Conservation (phyloP, 495 filamentous ascomycete species). For the Chlorociboria aeruginascens region DNA sequence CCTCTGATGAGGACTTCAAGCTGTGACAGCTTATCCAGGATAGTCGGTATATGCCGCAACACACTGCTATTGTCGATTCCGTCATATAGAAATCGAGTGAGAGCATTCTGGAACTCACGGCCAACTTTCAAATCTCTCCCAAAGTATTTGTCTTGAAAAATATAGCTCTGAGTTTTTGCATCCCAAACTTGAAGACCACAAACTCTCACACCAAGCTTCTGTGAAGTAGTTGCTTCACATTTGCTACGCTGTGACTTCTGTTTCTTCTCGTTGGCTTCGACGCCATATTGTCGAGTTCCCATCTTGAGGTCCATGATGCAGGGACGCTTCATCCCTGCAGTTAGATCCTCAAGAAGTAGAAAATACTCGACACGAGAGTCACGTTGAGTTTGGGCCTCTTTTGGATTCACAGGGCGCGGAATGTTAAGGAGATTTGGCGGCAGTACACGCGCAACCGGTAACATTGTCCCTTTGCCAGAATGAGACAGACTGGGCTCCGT, state of each 20-base stretch:
- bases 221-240: slow-evolving; percentile 84
- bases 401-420: slow-evolving; percentile 54
- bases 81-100: slow-evolving; percentile 84
- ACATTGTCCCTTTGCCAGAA: not conserved
- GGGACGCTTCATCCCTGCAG: slow-evolving; percentile 88
- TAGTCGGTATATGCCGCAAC: slow-evolving; percentile 70
- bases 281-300: slow-evolving; percentile 96
- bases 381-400: slow-evolving; percentile 58
- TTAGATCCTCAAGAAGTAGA: slow-evolving; percentile 89
- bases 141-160: slow-evolving; percentile 96
- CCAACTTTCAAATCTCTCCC: slow-evolving; percentile 83
- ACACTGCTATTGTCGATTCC: slow-evolving; percentile 72
- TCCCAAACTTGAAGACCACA: slow-evolving; percentile 98
- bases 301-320: slow-evolving; percentile 98
- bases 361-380: slow-evolving; percentile 75
- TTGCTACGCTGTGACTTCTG: slow-evolving; percentile 86
- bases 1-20: slow-evolving; percentile 73
- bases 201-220: slow-evolving; percentile 79
- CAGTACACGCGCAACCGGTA: slow-evolving; percentile 1
- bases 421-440: slow-evolving; percentile 25
- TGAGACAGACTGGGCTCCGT: not conserved
- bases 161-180: slow-evolving; percentile 64
- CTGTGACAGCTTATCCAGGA: slow-evolving; percentile 68
- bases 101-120: slow-evolving; percentile 76
- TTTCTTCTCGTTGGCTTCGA: slow-evolving; percentile 89